These are phyloP conservation scores for Poa pratensis DNA, from an alignment of 176 grass and related monocot genomes.

Conservation along the genomic window DNA sequence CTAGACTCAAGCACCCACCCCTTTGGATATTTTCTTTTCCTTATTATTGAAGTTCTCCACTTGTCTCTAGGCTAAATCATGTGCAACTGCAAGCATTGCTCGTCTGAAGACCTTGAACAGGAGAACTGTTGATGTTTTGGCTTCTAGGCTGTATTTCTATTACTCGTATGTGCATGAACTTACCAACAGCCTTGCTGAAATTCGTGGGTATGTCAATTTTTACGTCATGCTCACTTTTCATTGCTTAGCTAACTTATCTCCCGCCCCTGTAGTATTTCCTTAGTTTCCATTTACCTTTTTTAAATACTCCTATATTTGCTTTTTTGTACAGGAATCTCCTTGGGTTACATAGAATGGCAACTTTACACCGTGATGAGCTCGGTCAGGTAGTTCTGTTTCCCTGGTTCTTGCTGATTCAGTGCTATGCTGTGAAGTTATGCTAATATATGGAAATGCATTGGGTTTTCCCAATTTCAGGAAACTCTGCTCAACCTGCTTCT, in stretches of 20 bases:
- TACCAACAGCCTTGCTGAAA: conserved; percentile 75
- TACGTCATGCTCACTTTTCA: neutral
- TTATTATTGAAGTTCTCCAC: neutral
- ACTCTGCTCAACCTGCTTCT: conserved; percentile 94
- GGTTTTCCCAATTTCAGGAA: conserved; percentile 45
- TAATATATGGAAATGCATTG: conserved; percentile 7
- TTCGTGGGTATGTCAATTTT: conserved; percentile 73
- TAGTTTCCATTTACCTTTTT: neutral
- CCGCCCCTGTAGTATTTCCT: neutral
- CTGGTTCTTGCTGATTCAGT: neutral
- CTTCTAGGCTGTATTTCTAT: conserved; percentile 73
- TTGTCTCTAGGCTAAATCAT: conserved; percentile 68
- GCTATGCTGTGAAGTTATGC: neutral
- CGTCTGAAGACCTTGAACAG: conserved; percentile 83
- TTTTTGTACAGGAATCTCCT: conserved; percentile 59
- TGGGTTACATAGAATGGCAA: conserved; percentile 79
- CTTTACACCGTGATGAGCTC: conserved; percentile 80
- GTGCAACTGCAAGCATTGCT: conserved; percentile 74
- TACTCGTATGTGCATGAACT: conserved; percentile 75
- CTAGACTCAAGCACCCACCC: neutral
- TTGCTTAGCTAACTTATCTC: neutral
- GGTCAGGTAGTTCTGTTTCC: conserved; percentile 69
- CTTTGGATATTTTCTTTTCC: neutral
- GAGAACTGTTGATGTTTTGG: conserved; percentile 90
- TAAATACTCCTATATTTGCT: conserved; percentile 11